These are phyloP conservation scores for Leccinum cinnamomeum DNA, from an alignment of 1,284 basidiomycete genomes.

Conservation along the genomic window DNA sequence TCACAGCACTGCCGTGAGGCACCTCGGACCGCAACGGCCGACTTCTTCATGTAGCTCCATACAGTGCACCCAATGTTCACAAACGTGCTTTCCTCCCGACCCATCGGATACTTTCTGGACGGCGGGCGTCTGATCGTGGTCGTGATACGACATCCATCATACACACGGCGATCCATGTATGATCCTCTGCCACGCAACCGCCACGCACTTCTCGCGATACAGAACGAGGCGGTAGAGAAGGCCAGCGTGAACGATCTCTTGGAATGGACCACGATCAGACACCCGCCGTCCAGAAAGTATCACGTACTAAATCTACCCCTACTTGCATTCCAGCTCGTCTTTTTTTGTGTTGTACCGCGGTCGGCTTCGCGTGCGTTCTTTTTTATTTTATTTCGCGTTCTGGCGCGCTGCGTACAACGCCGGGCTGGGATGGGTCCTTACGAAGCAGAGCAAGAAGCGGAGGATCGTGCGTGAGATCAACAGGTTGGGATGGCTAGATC, in stretches of 20 bases:
- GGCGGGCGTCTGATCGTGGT: background rate
- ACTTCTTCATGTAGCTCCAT: conserved; percentile 15
- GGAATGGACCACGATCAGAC: no score
- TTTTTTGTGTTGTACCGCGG: conserved; percentile 69
- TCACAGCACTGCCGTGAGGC: conserved; percentile 6
- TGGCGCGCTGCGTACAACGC: conserved; percentile 93
- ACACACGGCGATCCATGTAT: conserved; percentile 10
- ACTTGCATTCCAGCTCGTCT: conserved; percentile 73
- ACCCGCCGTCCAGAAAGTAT: no score
- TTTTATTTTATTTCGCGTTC: conserved; percentile 87
- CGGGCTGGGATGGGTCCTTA: conserved; percentile 88
- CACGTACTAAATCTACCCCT: conserved; percentile 81
- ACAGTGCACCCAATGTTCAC: conserved; percentile 16
- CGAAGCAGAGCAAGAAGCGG: conserved; percentile 90
- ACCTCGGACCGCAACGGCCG: background rate
- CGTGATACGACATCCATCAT: background rate
- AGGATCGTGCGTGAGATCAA: conserved; percentile 89
- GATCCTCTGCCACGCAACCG: conserved; percentile 6
- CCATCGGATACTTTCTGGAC: conserved; percentile 4
- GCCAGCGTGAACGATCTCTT: conserved; percentile 6
- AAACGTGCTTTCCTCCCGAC: background rate
- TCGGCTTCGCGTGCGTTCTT: conserved; percentile 66
- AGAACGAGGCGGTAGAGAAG: conserved; percentile 11
- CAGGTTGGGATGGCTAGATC: conserved; percentile 81
- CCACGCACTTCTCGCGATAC: conserved; percentile 13